These are phyloP conservation scores for Colletotrichum chlorophyti DNA, from an alignment of 2,329 filamentous ascomycete genomes.

Conservation along the genomic window DNA sequence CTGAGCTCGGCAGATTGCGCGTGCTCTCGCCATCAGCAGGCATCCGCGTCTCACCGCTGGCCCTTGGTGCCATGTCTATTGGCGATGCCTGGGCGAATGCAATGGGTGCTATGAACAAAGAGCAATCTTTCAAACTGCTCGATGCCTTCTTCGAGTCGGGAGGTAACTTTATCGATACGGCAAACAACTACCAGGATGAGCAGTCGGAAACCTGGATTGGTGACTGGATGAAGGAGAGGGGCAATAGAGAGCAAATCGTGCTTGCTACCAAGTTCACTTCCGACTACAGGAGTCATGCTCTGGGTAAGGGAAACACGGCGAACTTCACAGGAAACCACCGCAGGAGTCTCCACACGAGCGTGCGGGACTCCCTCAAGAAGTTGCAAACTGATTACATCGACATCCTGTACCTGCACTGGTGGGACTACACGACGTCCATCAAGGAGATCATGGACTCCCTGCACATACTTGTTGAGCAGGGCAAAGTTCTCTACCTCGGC, in stretches of 20 bases:
- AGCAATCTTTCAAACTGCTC: constrained; percentile 60
- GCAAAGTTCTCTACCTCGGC: constrained; percentile 50
- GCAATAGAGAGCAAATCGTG: constrained; percentile 60
- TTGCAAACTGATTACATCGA: constrained; percentile 53
- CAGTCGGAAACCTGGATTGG: constrained; percentile 65
- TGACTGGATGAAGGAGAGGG: constrained; percentile 59
- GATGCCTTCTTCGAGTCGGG: constrained; percentile 64
- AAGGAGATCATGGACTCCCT: constrained; percentile 50
- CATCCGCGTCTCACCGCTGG: constrained; percentile 59
- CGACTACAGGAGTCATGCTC: constrained; percentile 47
- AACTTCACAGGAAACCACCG: constrained; percentile 53
- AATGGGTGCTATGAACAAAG: constrained; percentile 62
- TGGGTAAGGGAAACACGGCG: constrained; percentile 44
- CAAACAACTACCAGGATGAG: constrained; percentile 64
- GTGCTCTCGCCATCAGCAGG: constrained; percentile 56
- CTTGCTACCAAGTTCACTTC: constrained; percentile 64
- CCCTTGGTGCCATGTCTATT: constrained; percentile 60
- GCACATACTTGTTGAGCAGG: constrained; percentile 47
- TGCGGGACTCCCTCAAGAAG: constrained; percentile 51
- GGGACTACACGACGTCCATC: constrained; percentile 49
- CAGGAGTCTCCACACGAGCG: constrained; percentile 46
- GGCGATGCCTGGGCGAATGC: constrained; percentile 50
- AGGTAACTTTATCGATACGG: constrained; percentile 74
- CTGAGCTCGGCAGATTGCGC: constrained; percentile 59
- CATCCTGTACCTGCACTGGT: constrained; percentile 52